Evolutionary conservation across 164 flowering plant species (phyloP), one percentile per base, ranked within the genome.

Genomic region (Vitis rotundifolia): DNA sequence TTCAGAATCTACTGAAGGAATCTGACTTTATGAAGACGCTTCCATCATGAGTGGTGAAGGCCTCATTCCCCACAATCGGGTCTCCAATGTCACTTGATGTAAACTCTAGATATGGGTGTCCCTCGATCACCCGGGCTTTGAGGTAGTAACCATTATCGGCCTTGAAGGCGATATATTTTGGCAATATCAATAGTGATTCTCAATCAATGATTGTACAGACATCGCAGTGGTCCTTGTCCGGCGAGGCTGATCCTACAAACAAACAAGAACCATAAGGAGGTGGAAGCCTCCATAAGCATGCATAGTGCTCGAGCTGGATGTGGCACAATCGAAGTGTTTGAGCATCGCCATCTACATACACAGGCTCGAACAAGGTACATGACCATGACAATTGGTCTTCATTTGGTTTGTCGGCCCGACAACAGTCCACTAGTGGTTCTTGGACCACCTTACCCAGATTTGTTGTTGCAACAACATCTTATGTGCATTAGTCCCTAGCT

Each of bases 381-480:
- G 49, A 18, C 49, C 57, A 15, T 16, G 19, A 2, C 19, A 66
- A 68, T 49, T 47, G 50, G 31, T 68, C 56, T 58, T 58, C 71
- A 37, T 68, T 55, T 6, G 55, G 63, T 61, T 60, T 49, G 11
- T 51, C 16, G n/a, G 72, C n/a, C 13, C 59, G 0, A 59, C 58
- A 26, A 50, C 72, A 61, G 61, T 52, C 49, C 49, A 68, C 3
- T 8, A 64, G 28, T 48, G 31, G 54, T 51, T 2, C 28, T 26
- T 5, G 13, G 59, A 22, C 22, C 0, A 22, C 26, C 65, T 18
- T 4, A 69, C 65, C 65, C 64, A 69, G 57, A 69, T 50, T 69
- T 68, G 48, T 68, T 68, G 52, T 68, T 68, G 62, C 57, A 68
- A 8, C 62, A 55, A 11, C 62, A 68, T 15, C 61, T 56, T 13